Evolutionary conservation across 2,329 filamentous ascomycete species (phyloP).

Genomic region (Colletotrichum gloeosporioides): DNA sequence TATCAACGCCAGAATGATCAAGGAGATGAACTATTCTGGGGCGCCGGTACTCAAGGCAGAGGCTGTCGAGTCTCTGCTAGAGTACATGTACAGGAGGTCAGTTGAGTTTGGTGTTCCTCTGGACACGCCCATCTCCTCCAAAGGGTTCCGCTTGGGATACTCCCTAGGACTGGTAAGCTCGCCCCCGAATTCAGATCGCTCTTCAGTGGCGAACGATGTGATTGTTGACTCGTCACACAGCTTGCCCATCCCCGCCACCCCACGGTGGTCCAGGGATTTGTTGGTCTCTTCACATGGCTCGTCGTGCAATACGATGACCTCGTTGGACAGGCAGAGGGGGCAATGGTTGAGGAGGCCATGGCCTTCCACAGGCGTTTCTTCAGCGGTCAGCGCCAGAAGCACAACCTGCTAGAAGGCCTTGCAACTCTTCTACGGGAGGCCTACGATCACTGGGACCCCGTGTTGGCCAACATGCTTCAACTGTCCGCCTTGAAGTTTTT

Average conservation of each 20-base stretch:
- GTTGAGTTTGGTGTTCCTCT: slow-evolving; percentile 23
- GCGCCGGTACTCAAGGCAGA: slow-evolving; percentile 19
- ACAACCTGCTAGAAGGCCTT: slow-evolving; percentile 23
- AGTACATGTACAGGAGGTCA: slow-evolving; percentile 25
- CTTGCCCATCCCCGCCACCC: slow-evolving; percentile 25
- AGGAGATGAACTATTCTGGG: slow-evolving; percentile 17
- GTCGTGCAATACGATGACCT: slow-evolving; percentile 27
- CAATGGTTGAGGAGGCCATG: slow-evolving; percentile 20
- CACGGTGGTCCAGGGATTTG: slow-evolving; percentile 22
- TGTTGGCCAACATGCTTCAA: slow-evolving; percentile 22
- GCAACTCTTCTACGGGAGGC: slow-evolving; percentile 22
- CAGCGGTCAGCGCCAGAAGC: slow-evolving; percentile 23
- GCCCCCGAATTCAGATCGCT: not conserved
- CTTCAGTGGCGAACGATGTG: not conserved
- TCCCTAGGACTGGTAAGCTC: slow-evolving; percentile 19
- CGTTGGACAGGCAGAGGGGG: slow-evolving; percentile 22
- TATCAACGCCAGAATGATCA: slow-evolving; percentile 13
- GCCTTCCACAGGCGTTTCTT: slow-evolving; percentile 24
- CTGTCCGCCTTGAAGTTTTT: slow-evolving; percentile 26
- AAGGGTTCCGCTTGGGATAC: slow-evolving; percentile 24
- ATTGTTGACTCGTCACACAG: slow-evolving; percentile 12
- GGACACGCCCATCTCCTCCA: slow-evolving; percentile 23
- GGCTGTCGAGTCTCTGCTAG: slow-evolving; percentile 18
- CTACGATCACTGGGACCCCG: slow-evolving; percentile 24
- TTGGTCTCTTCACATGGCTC: slow-evolving; percentile 27